Conservation (phyloP, 163 green algal genomes). For the Chlorella variabilis region DNA sequence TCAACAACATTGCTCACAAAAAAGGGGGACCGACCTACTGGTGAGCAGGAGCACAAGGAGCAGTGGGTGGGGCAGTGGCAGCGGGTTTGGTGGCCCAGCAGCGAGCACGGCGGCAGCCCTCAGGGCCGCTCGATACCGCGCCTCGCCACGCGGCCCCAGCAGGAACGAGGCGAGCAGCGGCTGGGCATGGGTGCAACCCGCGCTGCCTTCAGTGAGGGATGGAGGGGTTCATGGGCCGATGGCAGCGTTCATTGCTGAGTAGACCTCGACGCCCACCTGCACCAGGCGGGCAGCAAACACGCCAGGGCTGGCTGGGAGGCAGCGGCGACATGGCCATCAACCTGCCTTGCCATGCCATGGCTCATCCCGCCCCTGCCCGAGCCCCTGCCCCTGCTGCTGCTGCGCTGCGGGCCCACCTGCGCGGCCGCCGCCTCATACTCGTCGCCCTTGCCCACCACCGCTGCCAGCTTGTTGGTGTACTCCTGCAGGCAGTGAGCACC, state of each 20-base stretch:
- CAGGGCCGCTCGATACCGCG: slow-evolving; percentile 10
- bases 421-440: slow-evolving; percentile 95
- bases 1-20: slow-evolving; percentile 8
- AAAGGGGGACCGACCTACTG: not conserved
- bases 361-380: too few relatives aligned
- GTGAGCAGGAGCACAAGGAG: not conserved
- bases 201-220: too few relatives aligned
- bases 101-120: not conserved
- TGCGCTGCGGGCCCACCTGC: too few relatives aligned
- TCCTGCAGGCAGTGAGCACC: slow-evolving; percentile 36
- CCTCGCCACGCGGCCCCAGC: not conserved
- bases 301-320: too few relatives aligned
- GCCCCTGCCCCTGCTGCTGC: too few relatives aligned
- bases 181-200: too few relatives aligned
- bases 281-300: not conserved
- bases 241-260: slow-evolving; percentile 91
- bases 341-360: too few relatives aligned
- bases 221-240: slow-evolving; percentile 53
- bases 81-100: not conserved
- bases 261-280: slow-evolving; percentile 95
- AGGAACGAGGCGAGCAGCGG: too few relatives aligned
- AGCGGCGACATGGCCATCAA: too few relatives aligned
- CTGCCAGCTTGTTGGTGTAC: slow-evolving; percentile 79
- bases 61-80: too few relatives aligned
- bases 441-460: slow-evolving; percentile 72